phyloP scores from a whole-genome alignment of 106 monocot genomes.

The Allium fistulosum region DNA sequence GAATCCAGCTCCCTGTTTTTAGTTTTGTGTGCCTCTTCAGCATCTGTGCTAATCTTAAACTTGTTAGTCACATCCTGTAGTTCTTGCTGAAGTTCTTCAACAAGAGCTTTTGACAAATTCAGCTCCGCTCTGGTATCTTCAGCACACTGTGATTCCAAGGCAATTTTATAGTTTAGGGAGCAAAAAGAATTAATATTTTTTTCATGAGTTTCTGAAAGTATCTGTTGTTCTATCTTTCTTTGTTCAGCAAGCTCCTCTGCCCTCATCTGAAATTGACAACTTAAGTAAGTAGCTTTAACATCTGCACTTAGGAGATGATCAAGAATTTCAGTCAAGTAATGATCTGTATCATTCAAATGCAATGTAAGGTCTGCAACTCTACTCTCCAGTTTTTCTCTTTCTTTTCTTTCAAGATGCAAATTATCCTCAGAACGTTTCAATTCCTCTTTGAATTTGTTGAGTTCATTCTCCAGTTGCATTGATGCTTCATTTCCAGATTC shows the following conservation, averaged over 20 bases:
- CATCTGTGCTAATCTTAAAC: no score
- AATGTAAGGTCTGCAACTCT: conserved; percentile 39
- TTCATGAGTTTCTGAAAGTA: no score
- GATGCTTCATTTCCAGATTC: conserved; percentile 24
- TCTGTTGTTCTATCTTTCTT: not conserved
- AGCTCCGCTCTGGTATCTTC: conserved; percentile 35
- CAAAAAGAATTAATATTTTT: no score
- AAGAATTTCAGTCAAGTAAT: conserved; percentile 26
- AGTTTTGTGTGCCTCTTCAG: no score
- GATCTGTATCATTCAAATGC: conserved; percentile 46
- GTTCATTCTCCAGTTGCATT: conserved; percentile 49
- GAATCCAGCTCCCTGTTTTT: no score
- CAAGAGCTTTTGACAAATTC: conserved; percentile 30
- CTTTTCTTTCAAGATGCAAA: conserved; percentile 29
- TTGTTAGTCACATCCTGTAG: no score
- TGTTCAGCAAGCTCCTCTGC: conserved; percentile 11
- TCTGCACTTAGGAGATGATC: conserved; percentile 34
- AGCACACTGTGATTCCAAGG: no score
- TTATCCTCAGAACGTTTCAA: conserved; percentile 23
- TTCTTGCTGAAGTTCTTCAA: conserved; percentile 3
- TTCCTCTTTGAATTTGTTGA: conserved; percentile 35
- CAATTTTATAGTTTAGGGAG: no score
- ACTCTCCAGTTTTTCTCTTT: conserved; percentile 42
- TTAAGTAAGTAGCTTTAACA: conserved; percentile 44
- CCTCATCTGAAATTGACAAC: conserved; percentile 24